Evolutionary conservation across 768 basidiomycete species (phyloP).

Genomic region (Suillus subaureus): DNA sequence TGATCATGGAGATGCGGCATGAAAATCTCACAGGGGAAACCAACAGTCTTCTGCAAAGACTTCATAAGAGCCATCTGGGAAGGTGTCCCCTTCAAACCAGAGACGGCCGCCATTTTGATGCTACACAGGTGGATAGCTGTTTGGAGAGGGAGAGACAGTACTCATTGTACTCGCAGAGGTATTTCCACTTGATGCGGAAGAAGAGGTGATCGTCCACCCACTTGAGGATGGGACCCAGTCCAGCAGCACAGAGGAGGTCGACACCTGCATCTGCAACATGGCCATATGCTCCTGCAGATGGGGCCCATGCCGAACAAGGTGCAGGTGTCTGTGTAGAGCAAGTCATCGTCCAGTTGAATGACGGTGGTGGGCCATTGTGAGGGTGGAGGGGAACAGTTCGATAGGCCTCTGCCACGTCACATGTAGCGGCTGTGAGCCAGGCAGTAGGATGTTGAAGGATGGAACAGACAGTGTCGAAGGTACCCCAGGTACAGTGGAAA

Average conservation of each 20-base stretch:
- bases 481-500: not conserved
- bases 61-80: no score
- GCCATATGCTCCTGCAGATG: not conserved
- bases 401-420: not conserved
- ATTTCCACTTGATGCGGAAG: no score
- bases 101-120: no score
- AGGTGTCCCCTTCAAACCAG: no score
- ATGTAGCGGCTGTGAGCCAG: not conserved
- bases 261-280: not conserved
- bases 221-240: not conserved
- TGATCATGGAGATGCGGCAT: no score
- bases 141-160: no score
- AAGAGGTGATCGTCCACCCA: not conserved
- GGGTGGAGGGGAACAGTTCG: fast-evolving
- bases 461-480: not conserved
- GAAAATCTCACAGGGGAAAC: no score
- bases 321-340: not conserved
- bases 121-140: no score
- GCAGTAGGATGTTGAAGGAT: not conserved
- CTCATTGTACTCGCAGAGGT: no score
- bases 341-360: not conserved
- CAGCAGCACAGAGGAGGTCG: not conserved
- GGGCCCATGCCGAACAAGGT: not conserved
- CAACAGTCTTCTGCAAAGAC: no score
- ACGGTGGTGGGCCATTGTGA: not conserved